Evolutionary conservation across 192 early-diverging fungal genomes (phyloP).

Genomic region (Backusella tarrabulga): DNA sequence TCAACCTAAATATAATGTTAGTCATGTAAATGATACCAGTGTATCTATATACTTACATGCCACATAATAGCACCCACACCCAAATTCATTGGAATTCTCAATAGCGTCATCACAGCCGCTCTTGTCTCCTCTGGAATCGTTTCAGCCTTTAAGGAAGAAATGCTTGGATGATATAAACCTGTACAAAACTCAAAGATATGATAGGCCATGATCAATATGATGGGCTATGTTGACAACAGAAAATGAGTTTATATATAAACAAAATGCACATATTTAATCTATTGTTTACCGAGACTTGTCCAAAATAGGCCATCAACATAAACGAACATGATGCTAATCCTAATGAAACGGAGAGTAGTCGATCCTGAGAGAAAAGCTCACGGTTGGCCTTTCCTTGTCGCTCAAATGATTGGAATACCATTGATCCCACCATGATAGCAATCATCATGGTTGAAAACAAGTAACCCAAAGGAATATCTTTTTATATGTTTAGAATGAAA

Average conservation of each 20-base stretch:
- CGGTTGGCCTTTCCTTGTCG: slow-evolving; percentile 13
- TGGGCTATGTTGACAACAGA: not conserved
- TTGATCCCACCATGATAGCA: slow-evolving; percentile 52
- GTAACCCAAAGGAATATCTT: slow-evolving; percentile 45
- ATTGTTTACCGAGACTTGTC: not conserved
- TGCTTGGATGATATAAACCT: slow-evolving; percentile 56
- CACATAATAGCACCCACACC: slow-evolving; percentile 48
- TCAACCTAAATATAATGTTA: slow-evolving; percentile 25
- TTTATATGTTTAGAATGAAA: slow-evolving; percentile 20
- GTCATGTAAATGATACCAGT: no score
- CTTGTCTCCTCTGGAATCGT: slow-evolving; percentile 56
- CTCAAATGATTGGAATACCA: slow-evolving; percentile 40
- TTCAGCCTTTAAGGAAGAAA: slow-evolving; percentile 48
- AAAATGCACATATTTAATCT: not conserved
- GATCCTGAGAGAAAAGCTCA: not conserved
- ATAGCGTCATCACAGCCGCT: slow-evolving; percentile 56
- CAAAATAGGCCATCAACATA: slow-evolving; percentile 33
- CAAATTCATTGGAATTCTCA: slow-evolving; percentile 66
- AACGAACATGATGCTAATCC: slow-evolving; percentile 39
- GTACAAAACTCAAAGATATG: slow-evolving; percentile 54
- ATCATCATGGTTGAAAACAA: slow-evolving; percentile 56
- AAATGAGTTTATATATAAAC: not conserved
- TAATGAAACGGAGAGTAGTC: slow-evolving; percentile 38
- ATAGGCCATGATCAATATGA: slow-evolving; percentile 38
- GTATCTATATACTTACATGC: slow-evolving; percentile 29